phyloP scores from a whole-genome alignment of 1,139 yeast species.

The Kurtzmaniella quercitrusa region DNA sequence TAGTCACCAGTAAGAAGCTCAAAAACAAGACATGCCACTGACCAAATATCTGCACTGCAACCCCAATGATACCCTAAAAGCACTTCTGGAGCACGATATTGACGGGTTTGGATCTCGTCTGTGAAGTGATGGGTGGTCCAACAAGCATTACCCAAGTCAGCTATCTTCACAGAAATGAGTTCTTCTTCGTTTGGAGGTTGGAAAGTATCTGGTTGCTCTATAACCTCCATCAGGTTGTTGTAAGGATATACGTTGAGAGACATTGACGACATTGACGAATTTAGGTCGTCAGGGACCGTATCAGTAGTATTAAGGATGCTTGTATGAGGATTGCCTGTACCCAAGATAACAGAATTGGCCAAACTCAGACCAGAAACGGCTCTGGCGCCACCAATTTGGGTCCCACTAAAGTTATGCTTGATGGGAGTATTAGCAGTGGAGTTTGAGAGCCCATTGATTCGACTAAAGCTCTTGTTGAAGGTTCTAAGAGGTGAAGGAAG shows the following conservation, averaged over 20 bases:
- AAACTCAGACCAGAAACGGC: slow-evolving; percentile 2
- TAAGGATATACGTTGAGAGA: slow-evolving; percentile 17
- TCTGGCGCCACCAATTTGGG: slow-evolving; percentile 6
- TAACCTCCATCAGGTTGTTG: slow-evolving; percentile 5
- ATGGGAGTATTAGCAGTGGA: slow-evolving; percentile 43
- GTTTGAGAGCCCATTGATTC: slow-evolving; percentile 33
- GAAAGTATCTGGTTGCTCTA: slow-evolving; percentile 4
- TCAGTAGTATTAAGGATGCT: not conserved
- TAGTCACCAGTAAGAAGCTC: slow-evolving; percentile 48
- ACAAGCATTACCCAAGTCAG: slow-evolving; percentile 50
- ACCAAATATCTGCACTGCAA: slow-evolving; percentile 46
- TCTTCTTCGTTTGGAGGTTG: slow-evolving; percentile 34
- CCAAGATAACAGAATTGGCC: not conserved
- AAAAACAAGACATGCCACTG: slow-evolving; percentile 43
- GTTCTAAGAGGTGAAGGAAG: slow-evolving; percentile 71
- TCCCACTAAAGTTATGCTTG: slow-evolving; percentile 17
- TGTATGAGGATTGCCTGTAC: not conserved
- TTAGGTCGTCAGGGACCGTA: slow-evolving; percentile 17
- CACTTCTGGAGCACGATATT: slow-evolving; percentile 46
- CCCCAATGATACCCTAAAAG: slow-evolving; percentile 50
- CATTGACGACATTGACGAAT: slow-evolving; percentile 42
- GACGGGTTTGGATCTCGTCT: slow-evolving; percentile 49
- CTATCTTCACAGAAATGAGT: slow-evolving; percentile 44
- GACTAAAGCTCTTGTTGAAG: slow-evolving; percentile 34
- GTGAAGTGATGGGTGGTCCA: slow-evolving; percentile 49